These are phyloP conservation scores for Heliamphora pulchella DNA, from an alignment of 179 eudicot genomes.

Conservation along the genomic window DNA sequence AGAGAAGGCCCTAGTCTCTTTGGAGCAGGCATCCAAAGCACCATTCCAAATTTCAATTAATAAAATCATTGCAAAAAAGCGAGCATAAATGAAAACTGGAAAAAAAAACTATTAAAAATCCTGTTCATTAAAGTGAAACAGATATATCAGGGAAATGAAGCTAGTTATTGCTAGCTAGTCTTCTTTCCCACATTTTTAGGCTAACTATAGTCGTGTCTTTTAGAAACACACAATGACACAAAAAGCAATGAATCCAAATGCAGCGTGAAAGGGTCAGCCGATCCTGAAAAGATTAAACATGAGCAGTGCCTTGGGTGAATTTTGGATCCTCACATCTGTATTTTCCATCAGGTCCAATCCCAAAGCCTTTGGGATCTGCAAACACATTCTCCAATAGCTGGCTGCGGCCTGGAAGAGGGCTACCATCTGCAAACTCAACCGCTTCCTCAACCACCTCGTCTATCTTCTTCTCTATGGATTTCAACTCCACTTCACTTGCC, in stretches of 20 bases:
- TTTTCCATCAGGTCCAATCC: conserved; percentile 77
- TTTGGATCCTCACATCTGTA: conserved; percentile 89
- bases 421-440: conserved; percentile 74
- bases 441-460: conserved; percentile 69
- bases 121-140: neutral
- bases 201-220: no score
- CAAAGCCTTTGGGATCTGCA: conserved; percentile 82
- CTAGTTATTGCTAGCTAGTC: neutral
- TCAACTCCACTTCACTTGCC: conserved; percentile 63
- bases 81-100: neutral
- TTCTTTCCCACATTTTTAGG: no score
- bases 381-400: conserved; percentile 82
- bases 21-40: neutral
- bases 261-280: neutral
- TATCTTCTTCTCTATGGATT: conserved; percentile 73
- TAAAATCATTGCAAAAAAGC: neutral
- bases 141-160: neutral
- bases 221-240: neutral
- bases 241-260: neutral
- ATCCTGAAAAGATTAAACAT: conserved; percentile 33
- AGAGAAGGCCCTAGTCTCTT: no score
- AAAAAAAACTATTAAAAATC: neutral
- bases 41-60: neutral
- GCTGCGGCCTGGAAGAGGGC: conserved; percentile 57
- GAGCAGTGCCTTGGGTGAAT: conserved; percentile 88